Evolutionary conservation across 1,139 yeast genomes (phyloP), one percentile per base, ranked within the genome.

Genomic region (Scheffersomyces stambukii): DNA sequence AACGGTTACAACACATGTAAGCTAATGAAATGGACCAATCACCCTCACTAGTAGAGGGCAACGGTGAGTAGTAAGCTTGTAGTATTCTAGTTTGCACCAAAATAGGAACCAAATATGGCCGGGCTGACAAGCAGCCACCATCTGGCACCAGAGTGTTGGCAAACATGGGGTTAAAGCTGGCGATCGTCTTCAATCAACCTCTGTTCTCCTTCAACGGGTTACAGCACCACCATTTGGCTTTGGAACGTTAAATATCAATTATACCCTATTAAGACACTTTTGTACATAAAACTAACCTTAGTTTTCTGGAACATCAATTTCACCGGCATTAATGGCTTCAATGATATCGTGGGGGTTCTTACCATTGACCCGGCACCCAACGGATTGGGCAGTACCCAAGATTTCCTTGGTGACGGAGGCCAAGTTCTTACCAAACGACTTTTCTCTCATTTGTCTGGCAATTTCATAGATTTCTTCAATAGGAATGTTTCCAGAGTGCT

Each of bases 331-430:
- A 69, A 89, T 89, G 69, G 91, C 96, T 56, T 88, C 97, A 62
- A 88, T 88, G 75, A 91, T 82, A 70, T 85, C 97, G 69, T 91
- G 98, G 56, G 99, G 96, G 81, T 91, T 91, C 81, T 91, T 89
- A 75, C 91, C 94, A 72, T 89, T 91, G 64, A 91, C 96, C 76
- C 96, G 88, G 78, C 95, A 82, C 60, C 97, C 97, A 60, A 91
- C 94, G 50, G 96, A 88, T 77, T 91, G 97, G 58, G 97, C 96
- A 70, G 97, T 91, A 72, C 99, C 99, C 68, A 91, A 84, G 65
- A 91, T 85, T 78, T 91, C 99, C 81, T 91, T 91, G 60, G 95
- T 76, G 53, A 93, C 96, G 45, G 97, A 93, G 51, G 93, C 86
- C 66, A 91, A 83, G 70, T 63, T 85, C 83, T 89, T 91, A 77